These are phyloP conservation scores for Tarenaya hassleriana DNA, from an alignment of 345 rosid genomes.

Conservation along the genomic window DNA sequence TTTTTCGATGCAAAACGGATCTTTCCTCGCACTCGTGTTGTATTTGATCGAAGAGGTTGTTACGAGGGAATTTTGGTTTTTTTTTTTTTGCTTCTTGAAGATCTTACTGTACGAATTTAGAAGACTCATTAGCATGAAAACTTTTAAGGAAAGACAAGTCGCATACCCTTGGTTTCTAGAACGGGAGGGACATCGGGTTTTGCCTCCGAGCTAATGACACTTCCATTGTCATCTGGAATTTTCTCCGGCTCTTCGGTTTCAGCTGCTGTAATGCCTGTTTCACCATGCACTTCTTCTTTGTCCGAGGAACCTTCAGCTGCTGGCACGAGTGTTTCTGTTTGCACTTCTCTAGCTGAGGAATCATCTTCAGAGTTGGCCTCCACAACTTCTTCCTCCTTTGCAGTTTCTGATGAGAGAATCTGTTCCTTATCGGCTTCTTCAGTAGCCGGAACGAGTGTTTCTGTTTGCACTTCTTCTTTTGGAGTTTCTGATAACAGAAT, in stretches of 20 bases:
- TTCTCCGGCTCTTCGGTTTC: slow-evolving; percentile 32
- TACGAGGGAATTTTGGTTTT: not conserved
- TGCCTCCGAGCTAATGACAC: slow-evolving; percentile 31
- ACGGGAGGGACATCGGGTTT: slow-evolving; percentile 28
- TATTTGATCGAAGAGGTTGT: too few relatives aligned
- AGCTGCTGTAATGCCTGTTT: too few relatives aligned
- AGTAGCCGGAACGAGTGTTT: too few relatives aligned
- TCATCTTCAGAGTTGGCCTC: slow-evolving; percentile 31
- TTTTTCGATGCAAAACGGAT: too few relatives aligned
- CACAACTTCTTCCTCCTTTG: slow-evolving; percentile 28
- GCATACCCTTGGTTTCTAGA: slow-evolving; percentile 35
- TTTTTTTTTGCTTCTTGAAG: not conserved
- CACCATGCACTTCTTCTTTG: too few relatives aligned
- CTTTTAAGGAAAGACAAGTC: slow-evolving; percentile 6
- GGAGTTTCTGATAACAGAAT: slow-evolving; percentile 35
- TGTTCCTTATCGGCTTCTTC: slow-evolving; percentile 35
- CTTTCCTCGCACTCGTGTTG: too few relatives aligned
- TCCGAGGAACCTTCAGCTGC: too few relatives aligned
- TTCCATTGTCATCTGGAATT: slow-evolving; percentile 36
- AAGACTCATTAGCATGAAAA: too few relatives aligned
- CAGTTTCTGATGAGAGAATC: slow-evolving; percentile 34
- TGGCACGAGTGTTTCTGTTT: slow-evolving; percentile 29
- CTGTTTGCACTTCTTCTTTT: too few relatives aligned
- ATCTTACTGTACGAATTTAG: too few relatives aligned
- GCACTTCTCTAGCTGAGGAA: slow-evolving; percentile 24